Conservation (phyloP, 2,329 filamentous ascomycete genomes). For the Alternaria metachromatica region DNA sequence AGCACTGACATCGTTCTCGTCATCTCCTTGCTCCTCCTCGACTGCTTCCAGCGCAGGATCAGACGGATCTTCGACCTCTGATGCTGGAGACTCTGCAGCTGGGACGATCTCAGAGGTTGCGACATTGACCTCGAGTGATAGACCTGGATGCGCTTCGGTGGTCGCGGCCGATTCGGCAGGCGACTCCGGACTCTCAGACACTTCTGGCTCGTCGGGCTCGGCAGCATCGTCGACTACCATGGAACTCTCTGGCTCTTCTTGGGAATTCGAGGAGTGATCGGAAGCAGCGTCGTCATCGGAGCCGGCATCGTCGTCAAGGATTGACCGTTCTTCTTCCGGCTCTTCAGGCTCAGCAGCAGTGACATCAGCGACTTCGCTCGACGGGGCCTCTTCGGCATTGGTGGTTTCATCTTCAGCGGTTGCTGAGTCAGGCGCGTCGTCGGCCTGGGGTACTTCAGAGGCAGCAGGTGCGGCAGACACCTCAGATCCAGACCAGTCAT, state of each 20-base stretch:
- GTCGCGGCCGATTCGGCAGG: background rate
- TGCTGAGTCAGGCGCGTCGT: slow-evolving; percentile 2
- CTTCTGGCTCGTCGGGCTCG: background rate
- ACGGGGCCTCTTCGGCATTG: background rate
- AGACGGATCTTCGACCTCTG: background rate
- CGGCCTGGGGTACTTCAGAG: slow-evolving; percentile 1
- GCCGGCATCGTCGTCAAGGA: background rate
- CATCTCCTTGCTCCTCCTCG: background rate
- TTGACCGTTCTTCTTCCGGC: background rate
- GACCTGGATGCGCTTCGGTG: background rate
- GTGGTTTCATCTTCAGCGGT: slow-evolving; percentile 1
- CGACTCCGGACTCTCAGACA: background rate
- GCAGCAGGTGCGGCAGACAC: slow-evolving; percentile 3
- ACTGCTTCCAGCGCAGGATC: background rate
- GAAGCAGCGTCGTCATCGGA: slow-evolving; percentile 2
- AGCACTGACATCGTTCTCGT: background rate
- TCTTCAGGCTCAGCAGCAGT: slow-evolving; percentile 1
- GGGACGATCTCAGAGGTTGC: slow-evolving; percentile 3
- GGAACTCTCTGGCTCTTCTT: background rate
- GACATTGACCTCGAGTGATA: slow-evolving; percentile 1
- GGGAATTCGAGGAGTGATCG: background rate
- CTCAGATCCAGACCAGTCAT: slow-evolving; percentile 16
- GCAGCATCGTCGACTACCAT: background rate
- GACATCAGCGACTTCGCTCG: background rate
- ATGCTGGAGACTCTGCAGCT: background rate